phyloP scores from a whole-genome alignment of 768 basidiomycete genomes.

The Suillus plorans region DNA sequence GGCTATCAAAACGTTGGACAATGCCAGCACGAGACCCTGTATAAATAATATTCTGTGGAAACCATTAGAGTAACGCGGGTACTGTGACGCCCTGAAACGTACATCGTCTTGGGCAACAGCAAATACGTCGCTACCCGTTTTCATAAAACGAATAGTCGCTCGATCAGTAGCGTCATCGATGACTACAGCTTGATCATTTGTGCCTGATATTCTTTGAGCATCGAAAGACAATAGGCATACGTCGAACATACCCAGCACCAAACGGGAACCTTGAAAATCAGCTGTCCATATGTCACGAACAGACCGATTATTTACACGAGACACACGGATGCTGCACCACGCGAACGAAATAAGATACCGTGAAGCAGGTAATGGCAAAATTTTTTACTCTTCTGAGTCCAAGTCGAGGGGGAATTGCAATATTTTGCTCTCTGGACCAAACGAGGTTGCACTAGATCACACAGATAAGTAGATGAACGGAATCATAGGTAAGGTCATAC shows the following conservation, averaged over 20 bases:
- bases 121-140: conserved; percentile 65
- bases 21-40: conserved; percentile 61
- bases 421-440: conserved; percentile 53
- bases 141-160: conserved; percentile 37
- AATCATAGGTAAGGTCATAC: conserved; percentile 19
- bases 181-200: conserved; percentile 49
- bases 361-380: neutral
- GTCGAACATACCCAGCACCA: conserved; percentile 50
- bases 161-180: conserved; percentile 49
- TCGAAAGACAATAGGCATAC: neutral
- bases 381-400: conserved; percentile 37
- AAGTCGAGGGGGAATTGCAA: conserved; percentile 43
- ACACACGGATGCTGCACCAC: conserved; percentile 13
- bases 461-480: conserved; percentile 5
- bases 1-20: conserved; percentile 58
- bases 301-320: conserved; percentile 35
- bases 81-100: conserved; percentile 8
- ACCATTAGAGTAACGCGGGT: neutral
- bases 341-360: conserved; percentile 2
- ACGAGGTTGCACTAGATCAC: conserved; percentile 50
- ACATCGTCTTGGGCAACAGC: conserved; percentile 56
- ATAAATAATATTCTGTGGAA: conserved; percentile 47
- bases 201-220: conserved; percentile 40
- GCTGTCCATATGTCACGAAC: conserved; percentile 59
- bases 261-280: conserved; percentile 45